Base-by-base conservation (phyloP, 331 rosid species). In the Telfairia occidentalis region DNA sequence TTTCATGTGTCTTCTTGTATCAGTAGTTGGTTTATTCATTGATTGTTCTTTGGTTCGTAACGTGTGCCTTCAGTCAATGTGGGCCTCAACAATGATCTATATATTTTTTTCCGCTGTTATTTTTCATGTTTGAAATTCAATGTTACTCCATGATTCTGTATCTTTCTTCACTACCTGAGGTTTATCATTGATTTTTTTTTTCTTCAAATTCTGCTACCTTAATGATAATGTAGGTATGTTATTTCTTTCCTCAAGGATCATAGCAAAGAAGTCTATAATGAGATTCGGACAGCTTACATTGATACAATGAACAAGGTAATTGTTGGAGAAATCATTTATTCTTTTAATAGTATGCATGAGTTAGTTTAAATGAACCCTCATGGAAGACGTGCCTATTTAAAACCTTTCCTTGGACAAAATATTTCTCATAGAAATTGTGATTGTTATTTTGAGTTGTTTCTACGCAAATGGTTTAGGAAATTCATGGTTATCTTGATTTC, bases 271-370 rank as follows among this genome's bases (percentile, higher is more conserved):
- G 85, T 92, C 70, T 90, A 88, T 69, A 87, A 73, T 71, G 99
- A 95, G 89, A 90, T 95, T 78, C 96, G 96, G 55, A 92, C 85
- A 58, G 99, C 97, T 2, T 95, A 95, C 81, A 89, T 87, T 50
- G 99, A 95, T 84, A 95, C 99, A 43, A 90, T 95, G 96, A 95
- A 86, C 84, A 95, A 95, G 97, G 98, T 91, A 75, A 52, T 23
- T 23, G 54, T 35, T 37, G 35, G 26, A 74, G 65, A 34, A 11
- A 53, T 52, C 28, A 54, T 21, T 53, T 37, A 5, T 74, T 53
- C 34, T 49, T 32, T 15, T 74, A 74, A 74, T 19, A 24, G 1
- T 26, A 12, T 24, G 57, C 16, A 26, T 43, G 74, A 16, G 43
- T 69, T 45, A 42, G 23, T 24, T 46, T 40, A 13, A 30, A 1